These are phyloP conservation scores for Xerocomus spinulosus DNA, from an alignment of 768 basidiomycete genomes.

Conservation along the genomic window DNA sequence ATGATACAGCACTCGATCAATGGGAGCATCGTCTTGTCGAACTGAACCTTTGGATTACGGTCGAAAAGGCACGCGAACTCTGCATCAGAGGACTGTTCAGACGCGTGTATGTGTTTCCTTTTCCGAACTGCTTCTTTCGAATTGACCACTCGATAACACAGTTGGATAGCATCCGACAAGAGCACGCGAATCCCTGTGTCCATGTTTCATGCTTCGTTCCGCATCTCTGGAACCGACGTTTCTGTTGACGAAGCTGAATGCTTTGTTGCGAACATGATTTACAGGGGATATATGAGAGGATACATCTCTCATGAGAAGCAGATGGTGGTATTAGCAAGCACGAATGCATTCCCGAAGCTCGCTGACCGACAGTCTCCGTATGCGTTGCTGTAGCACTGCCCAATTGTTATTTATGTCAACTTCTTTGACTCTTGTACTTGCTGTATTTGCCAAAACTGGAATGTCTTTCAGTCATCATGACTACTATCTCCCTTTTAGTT, in stretches of 20 bases:
- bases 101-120: slow-evolving; percentile 53
- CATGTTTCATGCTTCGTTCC: slow-evolving; percentile 75
- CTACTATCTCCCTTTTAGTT: too few relatives aligned
- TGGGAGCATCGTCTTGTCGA: slow-evolving; percentile 76
- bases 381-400: slow-evolving; percentile 16
- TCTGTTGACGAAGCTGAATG: slow-evolving; percentile 86
- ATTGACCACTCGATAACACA: slow-evolving; percentile 28
- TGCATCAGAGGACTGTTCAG: slow-evolving; percentile 82
- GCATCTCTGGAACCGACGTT: slow-evolving; percentile 65
- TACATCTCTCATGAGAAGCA: slow-evolving; percentile 96
- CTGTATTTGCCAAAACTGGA: too few relatives aligned
- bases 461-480: too few relatives aligned
- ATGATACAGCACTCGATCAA: slow-evolving; percentile 70
- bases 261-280: slow-evolving; percentile 92
- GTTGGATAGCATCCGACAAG: slow-evolving; percentile 77
- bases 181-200: slow-evolving; percentile 74
- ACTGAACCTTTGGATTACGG: slow-evolving; percentile 77
- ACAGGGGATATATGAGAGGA: slow-evolving; percentile 86
- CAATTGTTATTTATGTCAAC: not conserved
- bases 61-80: slow-evolving; percentile 85
- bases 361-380: slow-evolving; percentile 58
- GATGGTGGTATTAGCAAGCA: slow-evolving; percentile 83
- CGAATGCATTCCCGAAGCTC: slow-evolving; percentile 75
- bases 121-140: not conserved
- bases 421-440: too few relatives aligned